Evolutionary conservation across 2,329 filamentous ascomycete species (phyloP), one percentile per base, ranked within the genome.

Genomic region (Claviceps cyperi): DNA sequence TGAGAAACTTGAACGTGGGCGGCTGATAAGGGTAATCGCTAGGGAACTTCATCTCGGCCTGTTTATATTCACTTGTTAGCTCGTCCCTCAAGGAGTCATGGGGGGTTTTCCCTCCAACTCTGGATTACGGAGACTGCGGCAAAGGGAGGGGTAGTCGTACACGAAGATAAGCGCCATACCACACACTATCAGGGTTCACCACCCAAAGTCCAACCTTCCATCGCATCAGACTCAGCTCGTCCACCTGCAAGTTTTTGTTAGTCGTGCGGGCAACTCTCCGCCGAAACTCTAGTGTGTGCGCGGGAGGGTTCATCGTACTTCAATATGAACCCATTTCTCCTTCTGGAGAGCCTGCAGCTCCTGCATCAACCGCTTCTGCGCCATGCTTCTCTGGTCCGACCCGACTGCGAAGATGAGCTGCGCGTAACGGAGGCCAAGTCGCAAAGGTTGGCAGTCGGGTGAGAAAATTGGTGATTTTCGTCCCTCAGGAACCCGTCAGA

Each of bases 261-360:
- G 51, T 36, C 5, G 24, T 44, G 8, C 11, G 28, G 15, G 9
- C 5, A 9, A 3, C 28, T 9, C 5, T 36, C 13, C 22, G 15
- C 7, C 14, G 14, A 43, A 40, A 19, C 11, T 3, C 6, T n/a
- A 40, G 4, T 4, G 14, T 19, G 9, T 21, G 7, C 38, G 38
- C 44, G 7, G 43, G 2, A 6, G 43, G n/a, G 46, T 50, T 61
- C 77, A 38, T 21, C 46, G 54, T 67, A 89, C 86, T 64, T 94
- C 85, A 57, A 96, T 87, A 59, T 91, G 80, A 17, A 94, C 84
- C 91, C 91, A 98, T 64, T 87, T 88, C 74, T 96, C 90, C 66
- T 92, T 89, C 50, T 80, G 75, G 40, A 97, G 76, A 43, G 78
- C 75, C 66, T 85, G 84, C 70, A 87, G 81, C 73, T 97, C 91